Evolutionary conservation across 2,329 filamentous ascomycete genomes (phyloP).

Genomic region (Remersonia thermophila): DNA sequence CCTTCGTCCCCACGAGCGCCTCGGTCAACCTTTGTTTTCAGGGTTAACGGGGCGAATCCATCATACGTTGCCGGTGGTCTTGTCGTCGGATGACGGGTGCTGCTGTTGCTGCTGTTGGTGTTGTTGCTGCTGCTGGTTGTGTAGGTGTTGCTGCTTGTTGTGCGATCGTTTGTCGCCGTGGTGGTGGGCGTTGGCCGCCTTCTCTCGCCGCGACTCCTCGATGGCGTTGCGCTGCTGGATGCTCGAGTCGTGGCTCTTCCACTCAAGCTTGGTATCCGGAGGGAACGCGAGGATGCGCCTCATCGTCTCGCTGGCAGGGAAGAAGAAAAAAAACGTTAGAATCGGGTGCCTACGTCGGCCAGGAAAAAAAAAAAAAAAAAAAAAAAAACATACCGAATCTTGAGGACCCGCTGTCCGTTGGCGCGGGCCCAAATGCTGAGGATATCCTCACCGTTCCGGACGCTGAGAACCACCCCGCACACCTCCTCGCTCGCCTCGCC

Average conservation of each 20-base stretch:
- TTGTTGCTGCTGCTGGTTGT: constrained; percentile 15
- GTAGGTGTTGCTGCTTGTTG: constrained; percentile 20
- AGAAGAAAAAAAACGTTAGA: constrained; percentile 11
- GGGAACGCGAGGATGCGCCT: constrained; percentile 82
- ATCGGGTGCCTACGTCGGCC: too few species aligned
- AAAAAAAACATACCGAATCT: constrained; percentile 61
- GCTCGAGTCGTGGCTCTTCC: constrained; percentile 92
- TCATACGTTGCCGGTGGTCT: constrained; percentile 8
- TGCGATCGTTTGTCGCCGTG: constrained; percentile 20
- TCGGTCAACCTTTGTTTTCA: too few species aligned
- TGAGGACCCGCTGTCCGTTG: constrained; percentile 84
- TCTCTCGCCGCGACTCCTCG: constrained; percentile 84
- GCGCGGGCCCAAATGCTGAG: constrained; percentile 96
- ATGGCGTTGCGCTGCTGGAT: constrained; percentile 85
- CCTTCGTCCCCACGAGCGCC: too few species aligned
- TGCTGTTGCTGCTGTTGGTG: constrained; percentile 10
- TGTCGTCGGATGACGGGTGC: constrained; percentile 11
- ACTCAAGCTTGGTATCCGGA: constrained; percentile 78
- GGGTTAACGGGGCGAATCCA: not conserved
- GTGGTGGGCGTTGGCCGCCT: constrained; percentile 39
- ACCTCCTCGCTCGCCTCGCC: constrained; percentile 85
- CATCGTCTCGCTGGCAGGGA: constrained; percentile 67
- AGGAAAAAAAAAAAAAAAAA: not conserved
- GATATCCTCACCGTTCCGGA: constrained; percentile 91
- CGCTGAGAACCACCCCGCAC: constrained; percentile 86